Evolutionary conservation across 2,329 filamentous ascomycete genomes (phyloP).

Genomic region (Phoma sp.): DNA sequence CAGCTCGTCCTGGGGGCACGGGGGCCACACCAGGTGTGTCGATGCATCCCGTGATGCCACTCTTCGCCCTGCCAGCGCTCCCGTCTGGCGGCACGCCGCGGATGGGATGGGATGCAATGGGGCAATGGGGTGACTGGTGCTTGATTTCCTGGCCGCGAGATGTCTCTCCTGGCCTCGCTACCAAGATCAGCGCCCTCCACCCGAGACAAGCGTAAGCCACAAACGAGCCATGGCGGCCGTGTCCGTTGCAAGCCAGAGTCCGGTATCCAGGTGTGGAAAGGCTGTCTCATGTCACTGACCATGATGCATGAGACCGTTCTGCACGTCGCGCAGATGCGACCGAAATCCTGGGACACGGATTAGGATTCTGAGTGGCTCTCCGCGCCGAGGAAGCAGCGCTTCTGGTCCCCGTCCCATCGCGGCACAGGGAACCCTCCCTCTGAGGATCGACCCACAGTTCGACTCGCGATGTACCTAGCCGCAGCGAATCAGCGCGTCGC

Average conservation of each 20-base stretch:
- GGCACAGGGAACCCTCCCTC: slow-evolving; percentile 13
- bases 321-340: slow-evolving; percentile 32
- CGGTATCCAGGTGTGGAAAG: slow-evolving; percentile 32
- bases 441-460: slow-evolving; percentile 16
- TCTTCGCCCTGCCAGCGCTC: slow-evolving; percentile 1
- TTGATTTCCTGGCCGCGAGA: slow-evolving; percentile 10
- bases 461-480: slow-evolving; percentile 28
- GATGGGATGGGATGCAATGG: not conserved
- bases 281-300: slow-evolving; percentile 32
- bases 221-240: slow-evolving; percentile 26
- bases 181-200: slow-evolving; percentile 12
- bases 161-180: slow-evolving; percentile 20
- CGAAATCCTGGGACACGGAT: slow-evolving; percentile 37
- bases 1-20: slow-evolving; percentile 6
- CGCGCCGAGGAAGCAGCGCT: slow-evolving; percentile 14
- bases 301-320: slow-evolving; percentile 34
- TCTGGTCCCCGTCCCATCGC: slow-evolving; percentile 10
- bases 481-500: slow-evolving; percentile 16
- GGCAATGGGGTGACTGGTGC: slow-evolving; percentile 11
- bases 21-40: slow-evolving; percentile 3
- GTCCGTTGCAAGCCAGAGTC: slow-evolving; percentile 29
- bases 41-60: not conserved
- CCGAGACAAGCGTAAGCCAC: slow-evolving; percentile 30
- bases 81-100: slow-evolving; percentile 3
- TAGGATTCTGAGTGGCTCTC: slow-evolving; percentile 26